Evolutionary conservation across 768 basidiomycete genomes (phyloP).

Genomic region (Leccinellum rugosiceps): DNA sequence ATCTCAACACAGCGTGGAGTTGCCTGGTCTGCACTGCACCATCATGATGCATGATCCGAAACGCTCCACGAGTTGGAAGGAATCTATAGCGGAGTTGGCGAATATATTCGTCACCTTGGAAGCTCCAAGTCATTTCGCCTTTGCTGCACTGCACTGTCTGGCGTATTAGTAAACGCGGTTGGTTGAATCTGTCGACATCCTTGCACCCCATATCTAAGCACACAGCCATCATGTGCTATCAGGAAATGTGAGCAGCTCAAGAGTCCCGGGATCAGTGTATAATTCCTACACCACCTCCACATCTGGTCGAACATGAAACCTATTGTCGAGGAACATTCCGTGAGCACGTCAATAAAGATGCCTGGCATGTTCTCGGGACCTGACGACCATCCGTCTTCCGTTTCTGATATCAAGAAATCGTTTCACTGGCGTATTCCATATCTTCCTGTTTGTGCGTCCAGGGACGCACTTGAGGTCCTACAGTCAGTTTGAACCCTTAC

Average conservation of each 20-base stretch:
- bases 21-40: conserved; percentile 3
- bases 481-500: conserved; percentile 1
- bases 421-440: conserved; percentile 1
- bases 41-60: conserved; percentile 13
- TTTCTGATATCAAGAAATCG: neutral
- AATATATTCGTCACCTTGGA: neutral
- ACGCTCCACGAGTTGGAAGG: neutral
- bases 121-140: neutral
- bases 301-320: neutral
- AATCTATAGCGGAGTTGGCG: neutral
- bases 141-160: neutral
- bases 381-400: neutral
- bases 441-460: neutral
- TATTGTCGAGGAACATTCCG: neutral
- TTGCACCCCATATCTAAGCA: neutral
- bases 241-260: neutral
- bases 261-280: neutral
- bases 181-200: neutral
- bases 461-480: conserved; percentile 12
- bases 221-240: neutral
- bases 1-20: conserved; percentile 7
- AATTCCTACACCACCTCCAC: neutral
- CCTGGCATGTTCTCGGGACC: neutral
- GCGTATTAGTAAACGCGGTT: too few relatives aligned
- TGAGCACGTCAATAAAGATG: neutral